Conservation (phyloP, 2,329 filamentous ascomycete species). For the Fusarium sp. region DNA sequence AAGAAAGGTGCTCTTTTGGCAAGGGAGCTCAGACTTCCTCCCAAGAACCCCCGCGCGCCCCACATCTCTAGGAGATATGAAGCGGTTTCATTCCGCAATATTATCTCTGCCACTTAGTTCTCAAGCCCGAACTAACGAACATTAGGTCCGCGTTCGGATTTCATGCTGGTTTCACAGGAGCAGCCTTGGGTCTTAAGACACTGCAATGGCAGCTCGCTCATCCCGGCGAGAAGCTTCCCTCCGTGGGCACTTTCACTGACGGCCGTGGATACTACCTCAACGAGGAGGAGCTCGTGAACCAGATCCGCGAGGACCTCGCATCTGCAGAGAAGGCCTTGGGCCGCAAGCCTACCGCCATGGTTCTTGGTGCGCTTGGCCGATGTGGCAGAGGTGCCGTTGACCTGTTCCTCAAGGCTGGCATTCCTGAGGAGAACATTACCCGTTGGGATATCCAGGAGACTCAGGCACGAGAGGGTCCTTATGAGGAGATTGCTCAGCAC, state of each 20-base stretch:
- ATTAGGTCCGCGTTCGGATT: slow-evolving; percentile 68
- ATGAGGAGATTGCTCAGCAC: slow-evolving; percentile 79
- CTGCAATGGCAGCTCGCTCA: slow-evolving; percentile 87
- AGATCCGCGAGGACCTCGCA: slow-evolving; percentile 56
- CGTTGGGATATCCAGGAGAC: slow-evolving; percentile 84
- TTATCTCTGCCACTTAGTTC: not conserved
- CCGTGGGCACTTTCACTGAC: slow-evolving; percentile 43
- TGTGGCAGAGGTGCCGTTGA: slow-evolving; percentile 90
- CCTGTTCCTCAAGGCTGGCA: slow-evolving; percentile 78
- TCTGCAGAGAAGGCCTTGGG: slow-evolving; percentile 80
- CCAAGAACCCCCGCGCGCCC: too few species aligned
- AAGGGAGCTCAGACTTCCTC: too few species aligned
- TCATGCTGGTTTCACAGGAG: slow-evolving; percentile 80
- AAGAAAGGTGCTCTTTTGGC: too few species aligned
- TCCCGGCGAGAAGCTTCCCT: slow-evolving; percentile 74
- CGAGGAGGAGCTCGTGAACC: slow-evolving; percentile 67
- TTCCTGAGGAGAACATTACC: slow-evolving; percentile 59
- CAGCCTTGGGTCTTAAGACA: slow-evolving; percentile 79
- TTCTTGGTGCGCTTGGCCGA: slow-evolving; percentile 86
- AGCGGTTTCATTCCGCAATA: not conserved
- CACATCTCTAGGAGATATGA: not conserved
- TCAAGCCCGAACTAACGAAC: slow-evolving; percentile 39
- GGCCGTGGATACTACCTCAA: slow-evolving; percentile 77
- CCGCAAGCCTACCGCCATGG: slow-evolving; percentile 78
- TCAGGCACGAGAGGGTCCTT: slow-evolving; percentile 73